Evolutionary conservation across 2,329 filamentous ascomycete genomes (phyloP), one percentile per base, ranked within the genome.

Genomic region (Verticillium isaacii): DNA sequence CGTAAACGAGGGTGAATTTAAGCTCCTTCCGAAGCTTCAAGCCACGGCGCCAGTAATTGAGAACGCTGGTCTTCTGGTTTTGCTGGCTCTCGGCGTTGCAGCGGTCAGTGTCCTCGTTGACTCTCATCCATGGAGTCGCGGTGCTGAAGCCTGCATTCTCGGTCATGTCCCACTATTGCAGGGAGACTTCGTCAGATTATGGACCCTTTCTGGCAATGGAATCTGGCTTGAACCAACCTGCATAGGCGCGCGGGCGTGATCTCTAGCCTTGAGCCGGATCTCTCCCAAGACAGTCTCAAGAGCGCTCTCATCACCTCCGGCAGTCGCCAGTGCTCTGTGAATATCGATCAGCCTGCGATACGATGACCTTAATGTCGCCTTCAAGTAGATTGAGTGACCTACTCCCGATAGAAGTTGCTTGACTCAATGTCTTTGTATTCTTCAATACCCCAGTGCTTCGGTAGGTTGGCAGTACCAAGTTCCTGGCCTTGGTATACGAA

Each of bases 401-500:
- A 36, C 34, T 36, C 34, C 9, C 11, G 34, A 25, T 56, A 56
- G 15, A 56, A 56, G n/a, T 56, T 56, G 54, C 29, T 56, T 17
- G 54, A 56, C 54, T 56, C 54, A 25, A 56, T 56, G 17, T 56
- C 54, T 34, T 78, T 75, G 69, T 80, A 80, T 32, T 78, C 77
- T 0, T 76, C 74, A 12, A 84, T 77, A 4, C 71, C 67, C 83
- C 83, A 86, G 2, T 75, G 67, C 9, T 67, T 63, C 0, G 84
- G 82, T 15, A 80, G 75, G 62, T 86, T 86, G 62, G 78, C 68
- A 80, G 85, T 85, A n/a, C 83, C 84, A 50, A 87, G 80, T 69
- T 87, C 85, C 66, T 87, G 81, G 2, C 85, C 85, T 66, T 87
- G 84, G 64, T 86, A 87, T n/a, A 87, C 63, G 66, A 83, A 86